These are phyloP conservation scores for Apophysomyces elegans DNA, from an alignment of 371 early-diverging fungal genomes.

Conservation along the genomic window DNA sequence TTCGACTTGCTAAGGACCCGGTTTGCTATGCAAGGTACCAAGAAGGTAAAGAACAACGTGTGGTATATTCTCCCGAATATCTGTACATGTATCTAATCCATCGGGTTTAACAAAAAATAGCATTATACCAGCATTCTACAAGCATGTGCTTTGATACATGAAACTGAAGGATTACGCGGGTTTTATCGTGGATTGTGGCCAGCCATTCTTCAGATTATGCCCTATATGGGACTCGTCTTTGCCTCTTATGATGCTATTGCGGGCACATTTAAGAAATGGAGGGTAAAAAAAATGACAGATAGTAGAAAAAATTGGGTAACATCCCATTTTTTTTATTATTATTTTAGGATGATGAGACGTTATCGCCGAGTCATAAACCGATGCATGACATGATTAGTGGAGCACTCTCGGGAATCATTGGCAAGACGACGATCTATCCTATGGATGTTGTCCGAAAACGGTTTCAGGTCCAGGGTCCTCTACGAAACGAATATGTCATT, in stretches of 20 bases:
- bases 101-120: constrained; percentile 13
- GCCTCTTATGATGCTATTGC: constrained; percentile 71
- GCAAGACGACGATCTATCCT: constrained; percentile 89
- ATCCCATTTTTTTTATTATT: background rate
- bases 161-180: constrained; percentile 77
- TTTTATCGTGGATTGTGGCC: constrained; percentile 90
- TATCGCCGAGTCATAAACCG: constrained; percentile 34
- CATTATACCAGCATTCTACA: constrained; percentile 67
- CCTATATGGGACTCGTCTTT: constrained; percentile 92
- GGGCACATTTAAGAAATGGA: constrained; percentile 40
- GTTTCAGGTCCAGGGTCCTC: constrained; percentile 80
- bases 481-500: constrained; percentile 49
- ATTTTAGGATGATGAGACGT: constrained; percentile 31
- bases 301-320: background rate
- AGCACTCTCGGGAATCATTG: constrained; percentile 79
- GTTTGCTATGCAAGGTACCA: constrained; percentile 82
- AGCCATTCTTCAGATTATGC: constrained; percentile 86
- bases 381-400: constrained; percentile 80
- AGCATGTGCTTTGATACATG: constrained; percentile 67
- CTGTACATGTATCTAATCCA: no score
- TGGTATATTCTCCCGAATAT: no score
- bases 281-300: constrained; percentile 25
- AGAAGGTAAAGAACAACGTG: constrained; percentile 38
- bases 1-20: constrained; percentile 93
- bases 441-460: constrained; percentile 87